Percentiles rank a stretch among this genome's conserved stretches.
Evolutionary conservation across 164 flowering plant species (phyloP).

Genomic region (Nymphaea colorata): DNA sequence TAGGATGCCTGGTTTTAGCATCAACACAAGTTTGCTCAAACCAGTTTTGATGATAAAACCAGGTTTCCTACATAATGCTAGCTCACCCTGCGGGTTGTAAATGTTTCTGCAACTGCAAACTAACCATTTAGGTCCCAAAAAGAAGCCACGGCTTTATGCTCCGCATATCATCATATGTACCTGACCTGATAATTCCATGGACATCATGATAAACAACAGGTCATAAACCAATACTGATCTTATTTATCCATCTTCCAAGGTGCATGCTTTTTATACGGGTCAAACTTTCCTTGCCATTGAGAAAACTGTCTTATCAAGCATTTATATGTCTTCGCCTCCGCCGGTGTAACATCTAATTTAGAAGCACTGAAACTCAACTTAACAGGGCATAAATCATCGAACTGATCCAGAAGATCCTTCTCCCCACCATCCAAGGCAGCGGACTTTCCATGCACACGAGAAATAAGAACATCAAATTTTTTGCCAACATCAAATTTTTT

Average conservation of each 20-base stretch:
- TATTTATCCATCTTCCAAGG: not conserved
- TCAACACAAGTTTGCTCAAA: too few relatives aligned
- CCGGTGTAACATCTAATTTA: conserved; percentile 11
- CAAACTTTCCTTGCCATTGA: conserved; percentile 31
- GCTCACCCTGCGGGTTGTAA: too few relatives aligned
- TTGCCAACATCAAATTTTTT: conserved; percentile 9
- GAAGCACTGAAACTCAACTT: conserved; percentile 37
- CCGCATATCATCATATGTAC: not conserved
- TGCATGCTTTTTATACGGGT: conserved; percentile 10
- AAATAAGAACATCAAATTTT: conserved; percentile 20
- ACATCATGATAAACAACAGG: not conserved
- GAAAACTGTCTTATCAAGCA: conserved; percentile 35
- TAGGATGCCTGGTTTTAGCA: too few relatives aligned
- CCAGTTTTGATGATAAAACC: too few relatives aligned
- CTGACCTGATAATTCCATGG: not conserved
- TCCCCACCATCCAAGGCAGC: conserved; percentile 7
- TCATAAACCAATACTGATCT: not conserved
- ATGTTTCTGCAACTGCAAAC: too few relatives aligned
- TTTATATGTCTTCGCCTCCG: conserved; percentile 24
- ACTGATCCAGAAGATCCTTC: conserved; percentile 23
- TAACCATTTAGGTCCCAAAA: too few relatives aligned
- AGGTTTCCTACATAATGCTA: too few relatives aligned
- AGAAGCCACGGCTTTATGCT: too few relatives aligned
- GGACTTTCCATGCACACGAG: conserved; percentile 14
- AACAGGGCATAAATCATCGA: conserved; percentile 55